Evolutionary conservation across 2,329 filamentous ascomycete genomes (phyloP), one percentile per base, ranked within the genome.

Genomic region (Fusarium nisikadoi): DNA sequence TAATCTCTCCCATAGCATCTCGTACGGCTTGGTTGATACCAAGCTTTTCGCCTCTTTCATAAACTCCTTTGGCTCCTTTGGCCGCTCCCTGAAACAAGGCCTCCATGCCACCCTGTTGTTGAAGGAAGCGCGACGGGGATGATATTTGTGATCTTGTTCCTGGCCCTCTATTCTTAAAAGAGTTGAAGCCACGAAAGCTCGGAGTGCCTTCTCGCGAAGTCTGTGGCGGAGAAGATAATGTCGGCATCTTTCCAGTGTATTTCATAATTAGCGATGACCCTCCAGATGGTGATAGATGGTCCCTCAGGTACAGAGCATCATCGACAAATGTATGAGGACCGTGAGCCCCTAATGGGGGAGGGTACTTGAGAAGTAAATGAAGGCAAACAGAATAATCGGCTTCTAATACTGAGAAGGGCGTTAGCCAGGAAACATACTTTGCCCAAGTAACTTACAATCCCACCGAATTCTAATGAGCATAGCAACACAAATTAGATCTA

Each of bases 401-500:
- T 70, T 94, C 90, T 31, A 98, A 84, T 39, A 99, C 93, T 94
- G 68, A 65, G 25, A 42, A 10, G 19, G 20, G 11, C 27, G 70
- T 82, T 62, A 83, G 79, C 46, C 57, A 33, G 29, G 39, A n/a
- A 19, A 50, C 14, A 11, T 6, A 16, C 27, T 20, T 36, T 23
- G 7, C 5, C 11, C 27, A 14, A 39, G 38, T 20, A 36, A 82
- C 92, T 85, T 83, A 96, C 93, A 84, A 75, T 95, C 90, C 95
- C 95, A 98, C 62, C 95, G 90, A 75, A 98, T 94, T 55, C 96
- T 90, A 49, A 99, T 85, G 29, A 99, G 85, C 95, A 99, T 98
- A 10, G 94, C 92, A 56, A 98, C 90, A 75, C 95, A 98, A n/a
- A 98, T 91, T 61, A 96, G 87, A 78, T 98, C 94, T 74, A 98